Conservation (phyloP, 2,329 filamentous ascomycete species). For the Aspergillus fijiensis region DNA sequence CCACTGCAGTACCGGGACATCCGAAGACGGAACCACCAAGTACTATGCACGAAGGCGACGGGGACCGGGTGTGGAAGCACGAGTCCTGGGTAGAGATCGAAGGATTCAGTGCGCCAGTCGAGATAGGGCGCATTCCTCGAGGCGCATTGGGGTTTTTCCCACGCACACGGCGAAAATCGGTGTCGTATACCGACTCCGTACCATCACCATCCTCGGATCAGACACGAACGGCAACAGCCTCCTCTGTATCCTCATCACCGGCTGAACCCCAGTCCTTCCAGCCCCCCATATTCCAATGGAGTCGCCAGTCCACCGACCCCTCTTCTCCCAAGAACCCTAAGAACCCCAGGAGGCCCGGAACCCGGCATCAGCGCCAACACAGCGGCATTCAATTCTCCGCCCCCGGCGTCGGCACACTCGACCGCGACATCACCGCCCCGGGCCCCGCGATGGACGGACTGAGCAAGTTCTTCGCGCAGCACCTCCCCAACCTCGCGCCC, state of each 20-base stretch:
- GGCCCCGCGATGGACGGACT: conserved; percentile 82
- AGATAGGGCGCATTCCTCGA: conserved; percentile 81
- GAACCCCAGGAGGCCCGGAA: conserved; percentile 30
- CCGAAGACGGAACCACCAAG: conserved; percentile 12
- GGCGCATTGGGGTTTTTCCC: conserved; percentile 87
- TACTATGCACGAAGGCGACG: conserved; percentile 46
- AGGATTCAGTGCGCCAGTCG: conserved; percentile 67
- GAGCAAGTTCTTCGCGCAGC: conserved; percentile 79
- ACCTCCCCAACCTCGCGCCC: conserved; percentile 75
- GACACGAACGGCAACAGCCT: conserved; percentile 31
- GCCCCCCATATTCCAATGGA: conserved; percentile 26
- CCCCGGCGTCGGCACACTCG: conserved; percentile 84
- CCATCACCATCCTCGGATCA: conserved; percentile 30
- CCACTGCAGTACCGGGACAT: conserved; percentile 14
- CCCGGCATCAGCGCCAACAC: conserved; percentile 43
- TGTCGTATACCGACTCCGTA: conserved; percentile 61
- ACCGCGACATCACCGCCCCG: conserved; percentile 48
- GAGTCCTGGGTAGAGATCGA: conserved; percentile 86
- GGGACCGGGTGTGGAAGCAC: conserved; percentile 74
- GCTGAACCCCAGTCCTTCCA: conserved; percentile 28
- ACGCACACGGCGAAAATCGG: conserved; percentile 81
- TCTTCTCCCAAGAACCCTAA: conserved; percentile 28
- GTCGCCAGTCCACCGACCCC: conserved; percentile 31
- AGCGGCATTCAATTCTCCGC: conserved; percentile 66
- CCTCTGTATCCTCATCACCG: conserved; percentile 28